phyloP scores from a whole-genome alignment of 2,329 filamentous ascomycete species.

The Alternaria gansuensis region DNA sequence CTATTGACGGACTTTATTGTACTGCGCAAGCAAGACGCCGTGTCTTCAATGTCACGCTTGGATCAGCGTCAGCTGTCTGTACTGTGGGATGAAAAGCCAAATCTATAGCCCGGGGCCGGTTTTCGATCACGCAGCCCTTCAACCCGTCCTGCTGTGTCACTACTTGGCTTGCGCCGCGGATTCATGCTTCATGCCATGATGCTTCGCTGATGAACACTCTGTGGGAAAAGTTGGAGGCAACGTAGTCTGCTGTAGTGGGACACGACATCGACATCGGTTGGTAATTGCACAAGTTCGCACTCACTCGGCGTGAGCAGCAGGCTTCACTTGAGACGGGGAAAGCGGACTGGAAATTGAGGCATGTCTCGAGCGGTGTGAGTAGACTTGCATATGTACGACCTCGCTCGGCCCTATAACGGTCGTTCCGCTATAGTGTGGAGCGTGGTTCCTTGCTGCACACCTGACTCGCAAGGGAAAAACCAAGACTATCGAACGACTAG shows the following conservation, averaged over 20 bases:
- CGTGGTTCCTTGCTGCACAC: slow-evolving; percentile 2
- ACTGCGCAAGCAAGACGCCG: slow-evolving; percentile 12
- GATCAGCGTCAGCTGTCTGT: slow-evolving; percentile 28
- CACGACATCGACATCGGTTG: slow-evolving; percentile 2
- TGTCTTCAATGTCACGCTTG: slow-evolving; percentile 18
- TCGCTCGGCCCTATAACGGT: slow-evolving; percentile 4
- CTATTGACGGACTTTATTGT: slow-evolving; percentile 18
- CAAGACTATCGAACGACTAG: not conserved
- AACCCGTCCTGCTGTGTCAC: slow-evolving; percentile 11
- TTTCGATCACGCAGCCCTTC: slow-evolving; percentile 18
- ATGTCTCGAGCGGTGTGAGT: slow-evolving; percentile 13
- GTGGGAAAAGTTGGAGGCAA: slow-evolving; percentile 4
- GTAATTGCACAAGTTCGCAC: not conserved
- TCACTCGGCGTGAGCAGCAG: slow-evolving; percentile 5
- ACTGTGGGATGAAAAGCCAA: slow-evolving; percentile 13
- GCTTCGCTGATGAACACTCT: not conserved
- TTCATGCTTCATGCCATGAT: slow-evolving; percentile 6
- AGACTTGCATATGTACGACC: slow-evolving; percentile 15
- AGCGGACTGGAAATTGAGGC: not conserved
- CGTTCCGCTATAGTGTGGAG: slow-evolving; percentile 10
- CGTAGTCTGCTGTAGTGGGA: slow-evolving; percentile 3
- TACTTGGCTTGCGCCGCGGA: slow-evolving; percentile 5
- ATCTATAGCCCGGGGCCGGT: not conserved
- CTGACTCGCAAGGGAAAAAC: slow-evolving; percentile 8
- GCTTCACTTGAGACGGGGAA: slow-evolving; percentile 1